Evolutionary conservation across 1,139 yeast species (phyloP).

Genomic region (Kurtzmaniella natalensis): DNA sequence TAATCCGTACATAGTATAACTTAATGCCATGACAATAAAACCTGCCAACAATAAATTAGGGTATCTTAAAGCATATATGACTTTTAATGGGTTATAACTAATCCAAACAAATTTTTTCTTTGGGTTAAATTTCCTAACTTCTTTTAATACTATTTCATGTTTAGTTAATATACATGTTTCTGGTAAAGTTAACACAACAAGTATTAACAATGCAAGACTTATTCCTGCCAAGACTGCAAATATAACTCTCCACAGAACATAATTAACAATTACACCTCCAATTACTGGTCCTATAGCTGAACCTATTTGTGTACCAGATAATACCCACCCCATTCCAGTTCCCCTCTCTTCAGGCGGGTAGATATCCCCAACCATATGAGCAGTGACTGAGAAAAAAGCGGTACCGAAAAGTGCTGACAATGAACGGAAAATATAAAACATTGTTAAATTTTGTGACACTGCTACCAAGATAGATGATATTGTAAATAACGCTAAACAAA

Average conservation of each 20-base stretch:
- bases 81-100: slow-evolving; percentile 39
- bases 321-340: slow-evolving; percentile 38
- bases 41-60: slow-evolving; percentile 43
- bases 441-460: slow-evolving; percentile 42
- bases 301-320: slow-evolving; percentile 45
- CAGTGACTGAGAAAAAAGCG: slow-evolving; percentile 46
- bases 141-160: slow-evolving; percentile 14
- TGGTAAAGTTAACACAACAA: slow-evolving; percentile 31
- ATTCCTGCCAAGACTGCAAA: slow-evolving; percentile 43
- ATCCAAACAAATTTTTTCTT: slow-evolving; percentile 35
- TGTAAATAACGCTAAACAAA: slow-evolving; percentile 28
- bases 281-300: slow-evolving; percentile 45
- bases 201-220: slow-evolving; percentile 23
- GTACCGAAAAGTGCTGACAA: slow-evolving; percentile 49
- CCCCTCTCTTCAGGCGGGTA: slow-evolving; percentile 45
- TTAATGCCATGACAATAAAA: slow-evolving; percentile 31
- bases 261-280: slow-evolving; percentile 46
- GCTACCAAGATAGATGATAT: slow-evolving; percentile 25
- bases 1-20: slow-evolving; percentile 47
- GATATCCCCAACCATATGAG: slow-evolving; percentile 43
- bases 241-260: slow-evolving; percentile 47
- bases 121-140: slow-evolving; percentile 13
- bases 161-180: slow-evolving; percentile 36
- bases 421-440: slow-evolving; percentile 47
- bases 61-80: slow-evolving; percentile 34